These are phyloP conservation scores for Ceratocystis cacaofunesta DNA, from an alignment of 2,329 filamentous ascomycete species.

Conservation along the genomic window DNA sequence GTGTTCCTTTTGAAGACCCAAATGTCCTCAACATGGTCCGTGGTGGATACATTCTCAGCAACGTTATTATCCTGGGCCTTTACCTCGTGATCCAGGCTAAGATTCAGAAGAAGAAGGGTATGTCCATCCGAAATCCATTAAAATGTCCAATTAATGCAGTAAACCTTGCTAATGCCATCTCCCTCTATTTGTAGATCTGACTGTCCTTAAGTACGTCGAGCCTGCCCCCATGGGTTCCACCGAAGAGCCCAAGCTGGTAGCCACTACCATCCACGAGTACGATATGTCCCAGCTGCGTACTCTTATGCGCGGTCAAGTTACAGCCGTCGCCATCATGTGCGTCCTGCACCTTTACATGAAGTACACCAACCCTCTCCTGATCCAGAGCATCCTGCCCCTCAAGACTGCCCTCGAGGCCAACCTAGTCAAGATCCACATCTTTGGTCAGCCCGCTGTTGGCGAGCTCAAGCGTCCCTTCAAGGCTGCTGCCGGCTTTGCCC, in stretches of 20 bases:
- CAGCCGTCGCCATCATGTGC: conserved; percentile 95
- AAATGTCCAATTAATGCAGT: background rate
- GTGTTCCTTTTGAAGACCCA: conserved; percentile 81
- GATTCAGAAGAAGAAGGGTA: conserved; percentile 97
- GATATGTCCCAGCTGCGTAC: conserved; percentile 70
- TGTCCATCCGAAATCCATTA: conserved; percentile 19
- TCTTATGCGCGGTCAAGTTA: conserved; percentile 78
- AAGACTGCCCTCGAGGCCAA: conserved; percentile 94
- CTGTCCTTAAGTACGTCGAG: conserved; percentile 97
- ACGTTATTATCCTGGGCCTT: conserved; percentile 69
- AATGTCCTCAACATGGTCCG: conserved; percentile 42
- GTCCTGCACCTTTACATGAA: conserved; percentile 99
- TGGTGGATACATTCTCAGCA: conserved; percentile 41
- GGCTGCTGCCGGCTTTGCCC: conserved; percentile 67
- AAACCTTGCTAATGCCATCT: conserved; percentile 13
- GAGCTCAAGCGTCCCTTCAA: conserved; percentile 97
- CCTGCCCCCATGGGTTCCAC: conserved; percentile 81
- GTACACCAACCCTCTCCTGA: conserved; percentile 97
- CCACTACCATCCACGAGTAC: conserved; percentile 92
- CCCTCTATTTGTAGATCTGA: conserved; percentile 53
- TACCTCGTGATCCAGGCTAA: conserved; percentile 73
- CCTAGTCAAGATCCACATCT: conserved; percentile 87
- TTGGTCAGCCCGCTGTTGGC: conserved; percentile 70
- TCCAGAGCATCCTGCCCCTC: conserved; percentile 96
- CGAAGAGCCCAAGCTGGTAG: conserved; percentile 91